phyloP scores from a whole-genome alignment of 1,284 basidiomycete species.

The Malassezia slooffiae region DNA sequence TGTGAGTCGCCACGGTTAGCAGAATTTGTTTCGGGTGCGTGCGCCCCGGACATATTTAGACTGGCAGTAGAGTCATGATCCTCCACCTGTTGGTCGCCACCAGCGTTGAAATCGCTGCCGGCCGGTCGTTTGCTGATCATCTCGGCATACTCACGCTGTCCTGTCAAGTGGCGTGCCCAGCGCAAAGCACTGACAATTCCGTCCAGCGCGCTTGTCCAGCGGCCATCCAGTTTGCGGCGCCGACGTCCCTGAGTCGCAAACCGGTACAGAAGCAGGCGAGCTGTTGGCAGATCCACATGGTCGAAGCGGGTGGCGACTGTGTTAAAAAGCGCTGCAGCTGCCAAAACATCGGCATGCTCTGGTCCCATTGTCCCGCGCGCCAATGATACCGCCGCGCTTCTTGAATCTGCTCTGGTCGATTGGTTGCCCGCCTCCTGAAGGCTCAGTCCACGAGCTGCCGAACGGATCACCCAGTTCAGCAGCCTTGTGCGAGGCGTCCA shows the following conservation, averaged over 20 bases:
- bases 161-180: background rate
- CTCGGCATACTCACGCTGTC: background rate
- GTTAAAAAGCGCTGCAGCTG: background rate
- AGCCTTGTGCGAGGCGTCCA: conserved; percentile 2
- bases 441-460: conserved; percentile 3
- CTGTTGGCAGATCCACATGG: conserved; percentile 2
- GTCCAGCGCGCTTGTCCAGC: background rate
- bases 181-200: background rate
- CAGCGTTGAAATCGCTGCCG: too few relatives aligned
- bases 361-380: too few relatives aligned
- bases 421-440: conserved; percentile 2
- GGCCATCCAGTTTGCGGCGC: background rate
- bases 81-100: too few relatives aligned
- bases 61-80: too few relatives aligned
- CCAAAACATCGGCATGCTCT: too few relatives aligned
- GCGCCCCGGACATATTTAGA: too few relatives aligned
- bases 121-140: too few relatives aligned
- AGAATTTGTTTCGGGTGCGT: too few relatives aligned
- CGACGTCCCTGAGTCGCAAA: background rate
- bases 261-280: conserved; percentile 11
- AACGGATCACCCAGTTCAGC: conserved; percentile 8
- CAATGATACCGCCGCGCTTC: too few relatives aligned
- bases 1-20: too few relatives aligned
- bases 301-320: background rate
- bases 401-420: too few relatives aligned